Percentiles rank a stretch among this genome's conserved stretches.
These are phyloP conservation scores for Neoboletus magnificus DNA, from an alignment of 768 basidiomycete genomes.

Conservation along the genomic window DNA sequence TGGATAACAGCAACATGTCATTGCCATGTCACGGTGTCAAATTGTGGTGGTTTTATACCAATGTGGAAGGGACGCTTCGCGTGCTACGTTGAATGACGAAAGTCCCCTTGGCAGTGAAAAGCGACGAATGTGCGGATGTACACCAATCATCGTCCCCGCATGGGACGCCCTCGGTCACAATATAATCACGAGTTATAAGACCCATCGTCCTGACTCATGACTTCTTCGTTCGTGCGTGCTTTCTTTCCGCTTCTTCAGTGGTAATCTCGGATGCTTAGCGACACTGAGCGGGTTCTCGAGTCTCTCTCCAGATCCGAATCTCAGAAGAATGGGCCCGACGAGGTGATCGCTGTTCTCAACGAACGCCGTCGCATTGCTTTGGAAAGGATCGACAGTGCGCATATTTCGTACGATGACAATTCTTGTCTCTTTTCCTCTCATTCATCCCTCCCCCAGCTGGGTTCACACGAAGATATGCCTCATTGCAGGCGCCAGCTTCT, in stretches of 20 bases:
- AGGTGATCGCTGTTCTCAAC: constrained; percentile 43
- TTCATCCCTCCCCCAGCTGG: constrained; percentile 46
- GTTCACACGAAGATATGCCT: constrained; percentile 77
- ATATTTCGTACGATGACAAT: constrained; percentile 60
- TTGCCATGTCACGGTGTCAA: background rate
- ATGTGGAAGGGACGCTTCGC: background rate
- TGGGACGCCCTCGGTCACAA: constrained; percentile 4
- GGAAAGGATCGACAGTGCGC: constrained; percentile 80
- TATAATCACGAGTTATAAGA: constrained; percentile 14
- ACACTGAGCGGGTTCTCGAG: background rate
- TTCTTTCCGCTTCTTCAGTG: background rate
- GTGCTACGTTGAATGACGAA: background rate
- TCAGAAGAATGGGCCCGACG: background rate
- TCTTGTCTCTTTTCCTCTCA: background rate
- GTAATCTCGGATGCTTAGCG: constrained; percentile 13
- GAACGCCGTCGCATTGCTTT: constrained; percentile 74
- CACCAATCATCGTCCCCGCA: constrained; percentile 14
- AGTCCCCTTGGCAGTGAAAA: constrained; percentile 4
- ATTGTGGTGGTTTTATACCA: background rate
- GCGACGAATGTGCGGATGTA: constrained; percentile 21
- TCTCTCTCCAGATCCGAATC: background rate
- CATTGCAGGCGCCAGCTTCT: constrained; percentile 79
- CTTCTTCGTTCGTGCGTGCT: background rate
- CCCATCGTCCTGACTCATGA: background rate
- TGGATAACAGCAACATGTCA: background rate